These are phyloP conservation scores for Elsinoe fawcettii DNA, from an alignment of 2,329 filamentous ascomycete species.

Conservation along the genomic window DNA sequence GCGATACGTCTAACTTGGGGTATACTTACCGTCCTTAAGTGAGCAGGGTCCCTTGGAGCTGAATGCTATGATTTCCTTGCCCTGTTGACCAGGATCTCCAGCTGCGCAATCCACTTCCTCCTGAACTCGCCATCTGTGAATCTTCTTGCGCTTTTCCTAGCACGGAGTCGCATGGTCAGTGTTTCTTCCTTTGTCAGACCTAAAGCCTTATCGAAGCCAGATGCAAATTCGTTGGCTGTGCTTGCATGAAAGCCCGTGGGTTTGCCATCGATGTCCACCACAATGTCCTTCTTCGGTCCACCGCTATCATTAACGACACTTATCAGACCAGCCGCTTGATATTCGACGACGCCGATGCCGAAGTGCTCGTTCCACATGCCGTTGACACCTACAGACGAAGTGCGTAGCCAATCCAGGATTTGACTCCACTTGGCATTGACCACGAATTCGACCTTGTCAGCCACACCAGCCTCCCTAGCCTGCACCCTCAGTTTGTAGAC, in stretches of 20 bases:
- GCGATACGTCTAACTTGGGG: no score
- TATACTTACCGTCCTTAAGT: no score
- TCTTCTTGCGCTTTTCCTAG: conserved; percentile 67
- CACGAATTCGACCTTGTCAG: conserved; percentile 77
- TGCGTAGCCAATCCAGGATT: conserved; percentile 70
- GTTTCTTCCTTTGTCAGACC: conserved; percentile 56
- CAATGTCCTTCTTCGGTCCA: conserved; percentile 89
- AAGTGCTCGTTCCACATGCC: conserved; percentile 99
- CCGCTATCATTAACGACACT: conserved; percentile 89
- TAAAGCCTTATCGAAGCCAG: conserved; percentile 70
- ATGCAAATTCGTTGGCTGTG: conserved; percentile 69
- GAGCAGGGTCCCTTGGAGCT: no score
- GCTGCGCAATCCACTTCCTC: conserved; percentile 65
- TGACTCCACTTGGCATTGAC: conserved; percentile 84
- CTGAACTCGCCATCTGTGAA: conserved; percentile 87
- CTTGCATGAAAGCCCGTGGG: conserved; percentile 84
- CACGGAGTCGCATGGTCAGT: conserved; percentile 65
- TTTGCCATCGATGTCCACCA: conserved; percentile 67
- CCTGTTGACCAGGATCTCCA: conserved; percentile 60
- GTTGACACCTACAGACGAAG: conserved; percentile 79
- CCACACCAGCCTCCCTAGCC: conserved; percentile 77
- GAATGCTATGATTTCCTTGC: neutral
- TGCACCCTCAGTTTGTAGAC: conserved; percentile 85
- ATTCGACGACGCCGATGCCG: conserved; percentile 96
- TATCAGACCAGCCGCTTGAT: conserved; percentile 89